These are phyloP conservation scores for Laburnicola sp. DNA, from an alignment of 2,329 filamentous ascomycete species.

Conservation along the genomic window DNA sequence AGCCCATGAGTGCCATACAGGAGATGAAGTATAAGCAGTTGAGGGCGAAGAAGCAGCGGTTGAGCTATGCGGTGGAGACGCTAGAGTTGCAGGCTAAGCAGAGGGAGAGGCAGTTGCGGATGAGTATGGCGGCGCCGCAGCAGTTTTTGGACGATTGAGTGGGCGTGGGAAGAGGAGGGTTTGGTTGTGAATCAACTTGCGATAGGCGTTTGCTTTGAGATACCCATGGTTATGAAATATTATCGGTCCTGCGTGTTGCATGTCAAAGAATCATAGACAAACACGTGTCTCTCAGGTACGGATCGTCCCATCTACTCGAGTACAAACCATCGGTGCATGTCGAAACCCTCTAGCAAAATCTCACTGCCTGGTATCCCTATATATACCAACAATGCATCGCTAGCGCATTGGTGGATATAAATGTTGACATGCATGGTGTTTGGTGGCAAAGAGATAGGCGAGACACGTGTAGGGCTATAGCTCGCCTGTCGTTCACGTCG, in stretches of 20 bases:
- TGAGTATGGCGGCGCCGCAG: conserved; percentile 66
- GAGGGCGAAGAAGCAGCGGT: conserved; percentile 77
- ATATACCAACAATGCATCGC: background rate
- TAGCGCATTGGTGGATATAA: conserved; percentile 2
- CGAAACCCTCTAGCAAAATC: background rate
- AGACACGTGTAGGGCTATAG: conserved; percentile 6
- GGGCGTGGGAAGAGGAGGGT: too few species aligned
- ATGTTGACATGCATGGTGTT: background rate
- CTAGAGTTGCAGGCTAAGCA: conserved; percentile 85
- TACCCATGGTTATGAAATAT: background rate
- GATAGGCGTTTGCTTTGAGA: conserved; percentile 1
- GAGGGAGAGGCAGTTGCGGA: conserved; percentile 69
- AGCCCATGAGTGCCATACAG: conserved; percentile 51
- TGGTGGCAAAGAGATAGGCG: conserved; percentile 1
- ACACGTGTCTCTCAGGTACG: conserved; percentile 1
- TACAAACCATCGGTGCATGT: background rate
- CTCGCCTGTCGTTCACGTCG: conserved; percentile 1
- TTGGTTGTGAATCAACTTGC: background rate
- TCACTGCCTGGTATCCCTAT: background rate
- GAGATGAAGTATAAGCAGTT: conserved; percentile 67
- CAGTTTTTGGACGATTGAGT: conserved; percentile 28
- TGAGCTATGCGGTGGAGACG: conserved; percentile 84
- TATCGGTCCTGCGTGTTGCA: too few species aligned
- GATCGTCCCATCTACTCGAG: background rate
- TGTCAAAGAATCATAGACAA: too few species aligned